Evolutionary conservation across 2,329 filamentous ascomycete species (phyloP), one percentile per base, ranked within the genome.

Genomic region (Pseudocercospora fijiensis): DNA sequence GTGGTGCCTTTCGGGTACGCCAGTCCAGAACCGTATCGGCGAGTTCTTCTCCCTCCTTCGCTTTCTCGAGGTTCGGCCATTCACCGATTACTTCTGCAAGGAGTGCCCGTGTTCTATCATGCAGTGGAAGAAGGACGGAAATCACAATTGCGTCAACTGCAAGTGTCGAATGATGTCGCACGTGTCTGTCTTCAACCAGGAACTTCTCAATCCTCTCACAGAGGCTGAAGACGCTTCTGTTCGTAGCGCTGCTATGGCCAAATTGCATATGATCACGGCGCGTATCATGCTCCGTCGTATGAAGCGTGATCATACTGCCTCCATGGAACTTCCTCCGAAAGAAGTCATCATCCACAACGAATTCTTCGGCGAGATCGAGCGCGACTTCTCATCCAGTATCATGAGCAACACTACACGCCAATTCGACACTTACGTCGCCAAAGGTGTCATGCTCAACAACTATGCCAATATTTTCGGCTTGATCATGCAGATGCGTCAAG

Each of bases 401-500:
- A 99, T 98, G 92, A 91, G 88, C 16, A 96, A 91, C 74, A 90
- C 91, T 7, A 86, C 89, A 63, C 89, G 95, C 65, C 88, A 92
- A 71, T 99, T 98, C 70, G 91, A 98, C 74, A 98, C 93, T 0
- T 99, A 98, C 70, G 95, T 98, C 41, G 90, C 92, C 18, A 91
- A 92, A 67, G 93, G 92, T 80, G 94, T 98, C 20, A 87, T 99
- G 78, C 85, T 99, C 58, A 83, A 98, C 82, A 96, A 97, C 75
- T 98, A 98, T 71, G 95, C 95, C 80, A 99, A 99, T 76, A 98
- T 99, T 69, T 99, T 99, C 73, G 94, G 93, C 74, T 84, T 99
- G 61, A 97, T 99, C 74, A 98, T 98, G 92, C 93, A 96, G 77
- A 98, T 99, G 94, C 90, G 95, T 61, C 95, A 99, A 79, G 91